Evolutionary conservation across 163 green algal genomes (phyloP), one percentile per base, ranked within the genome.

Genomic region (Chloromonas sp.): DNA sequence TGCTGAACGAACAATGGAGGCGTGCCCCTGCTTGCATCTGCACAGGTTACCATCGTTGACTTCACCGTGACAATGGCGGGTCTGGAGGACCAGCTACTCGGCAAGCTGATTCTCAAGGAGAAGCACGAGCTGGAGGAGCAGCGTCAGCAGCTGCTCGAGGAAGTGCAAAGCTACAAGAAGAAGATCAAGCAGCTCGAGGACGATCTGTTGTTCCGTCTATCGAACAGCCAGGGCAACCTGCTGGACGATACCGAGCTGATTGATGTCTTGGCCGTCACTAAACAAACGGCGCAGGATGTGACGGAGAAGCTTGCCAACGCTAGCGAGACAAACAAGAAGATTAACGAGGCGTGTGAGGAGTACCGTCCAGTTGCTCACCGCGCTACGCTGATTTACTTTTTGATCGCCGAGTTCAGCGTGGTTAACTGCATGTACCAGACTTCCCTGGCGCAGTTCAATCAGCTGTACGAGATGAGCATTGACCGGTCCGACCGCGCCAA

Each of bases 351-450:
- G 2, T 98, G 95, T 86, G 96, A 99, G 90, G 96, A 98, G 92
- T 99, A 97, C 92, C 91, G 95, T 5, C 92, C 94, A 15, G 95
- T 97, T 0, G 96, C 96, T 2, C 94, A 96, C 89, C 90, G 96
- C 79, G 96, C 95, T 61, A 96, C 93, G 58, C 90, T 98, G 0
- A 87, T 98, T 60, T 99, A 99, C 90, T 98, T 98, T 90, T 89
- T 98, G 13, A 96, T 98, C 84, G 93, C 94, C 77, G 95, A 98
- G 82, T 98, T 98, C 88, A 91, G 87, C 0, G 90, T 92, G 3
- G 95, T 98, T 82, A 98, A 98, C 92, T 95, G 92, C 91, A 98
- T 98, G 96, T 99, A 99, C 89, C 95, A 98, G 91, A 95, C 92
- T 11, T 93, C 89, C 3, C 88, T 95, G 78, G 84, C 85, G 36